These are phyloP conservation scores for Phytophthora podocarpi DNA, from an alignment of 352 stramenopile species.

Conservation along the genomic window DNA sequence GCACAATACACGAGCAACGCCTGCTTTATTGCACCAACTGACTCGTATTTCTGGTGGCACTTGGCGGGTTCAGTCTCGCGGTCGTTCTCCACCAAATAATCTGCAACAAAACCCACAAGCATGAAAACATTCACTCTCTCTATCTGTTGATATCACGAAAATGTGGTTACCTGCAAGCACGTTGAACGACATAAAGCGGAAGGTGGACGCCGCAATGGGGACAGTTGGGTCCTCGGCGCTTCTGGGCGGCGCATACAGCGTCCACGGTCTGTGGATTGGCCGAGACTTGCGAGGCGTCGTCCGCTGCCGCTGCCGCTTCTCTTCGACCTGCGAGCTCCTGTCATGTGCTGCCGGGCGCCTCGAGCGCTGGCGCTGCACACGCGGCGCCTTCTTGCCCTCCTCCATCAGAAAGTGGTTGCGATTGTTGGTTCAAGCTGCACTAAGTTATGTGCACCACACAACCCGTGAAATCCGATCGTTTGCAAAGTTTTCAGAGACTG, in stretches of 20 bases:
- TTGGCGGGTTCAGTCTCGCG: constrained; percentile 33
- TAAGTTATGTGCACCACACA: neutral
- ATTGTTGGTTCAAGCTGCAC: too few relatives aligned
- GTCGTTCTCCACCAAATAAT: constrained; percentile 58
- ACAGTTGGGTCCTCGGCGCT: constrained; percentile 24
- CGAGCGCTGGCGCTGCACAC: constrained; percentile 1
- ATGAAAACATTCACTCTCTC: neutral
- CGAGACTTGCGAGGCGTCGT: constrained; percentile 5
- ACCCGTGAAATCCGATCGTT: neutral
- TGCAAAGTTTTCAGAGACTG: too few relatives aligned
- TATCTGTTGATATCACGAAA: neutral
- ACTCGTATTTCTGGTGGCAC: constrained; percentile 59
- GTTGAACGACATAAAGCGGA: constrained; percentile 77
- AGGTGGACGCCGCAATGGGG: constrained; percentile 35
- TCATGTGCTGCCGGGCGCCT: neutral
- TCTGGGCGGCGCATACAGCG: constrained; percentile 46
- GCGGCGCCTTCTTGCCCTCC: neutral
- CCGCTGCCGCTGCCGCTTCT: constrained; percentile 19
- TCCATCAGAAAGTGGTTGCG: constrained; percentile 25
- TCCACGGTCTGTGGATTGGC: constrained; percentile 46
- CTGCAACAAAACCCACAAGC: constrained; percentile 25
- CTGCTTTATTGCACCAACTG: neutral
- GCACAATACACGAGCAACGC: neutral
- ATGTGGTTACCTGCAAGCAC: constrained; percentile 55
- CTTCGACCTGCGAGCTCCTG: neutral